Evolutionary conservation across 2,329 filamentous ascomycete species (phyloP), one percentile per base, ranked within the genome.

Genomic region (Fusarium sp.): DNA sequence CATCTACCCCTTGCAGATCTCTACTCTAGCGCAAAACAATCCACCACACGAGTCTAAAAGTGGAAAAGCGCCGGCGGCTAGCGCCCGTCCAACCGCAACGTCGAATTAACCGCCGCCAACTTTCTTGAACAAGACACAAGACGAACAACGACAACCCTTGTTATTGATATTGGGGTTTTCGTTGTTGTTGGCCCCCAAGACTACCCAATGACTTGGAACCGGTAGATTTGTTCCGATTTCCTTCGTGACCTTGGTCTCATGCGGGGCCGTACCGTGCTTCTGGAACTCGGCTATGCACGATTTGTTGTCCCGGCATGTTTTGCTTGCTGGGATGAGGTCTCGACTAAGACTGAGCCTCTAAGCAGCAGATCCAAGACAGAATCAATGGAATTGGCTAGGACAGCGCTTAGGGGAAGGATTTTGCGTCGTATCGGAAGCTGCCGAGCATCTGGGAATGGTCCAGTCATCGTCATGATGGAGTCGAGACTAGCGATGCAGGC

Each of bases 401-500:
- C 25, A 20, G 71, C 71, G 71, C 71, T 74, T 74, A 74, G 35
- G 27, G 18, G 14, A 66, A 54, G 61, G 61, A 52, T 27, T 22
- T 57, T 59, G 16, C 38, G 71, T 71, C 18, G 68, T 58, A 66
- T 66, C n/a, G 14, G 61, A 38, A 16, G 60, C 42, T 62, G 20
- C 31, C 36, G 71, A 58, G 33, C 36, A 35, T 63, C 11, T 29
- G 71, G 29, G 47, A 31, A 31, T 31, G 9, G 29, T 31, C 71
- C 64, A 66, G 68, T 74, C 58, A 70, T 78, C 74, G 66, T 54
- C 52, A 66, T 66, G 40, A 67, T 74, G 13, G 50, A 62, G 31
- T 40, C 35, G 35, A 38, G 9, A 73, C 75, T 69, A 77, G 74
- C 74, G 11, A 36, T 77, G 71, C 75, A 74, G 61, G 68, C 35